A percentile compares a stretch with the other conserved stretches of the same genome.
These are phyloP conservation scores for Termitomyces sp. DNA, from an alignment of 768 basidiomycete genomes.

Conservation along the genomic window DNA sequence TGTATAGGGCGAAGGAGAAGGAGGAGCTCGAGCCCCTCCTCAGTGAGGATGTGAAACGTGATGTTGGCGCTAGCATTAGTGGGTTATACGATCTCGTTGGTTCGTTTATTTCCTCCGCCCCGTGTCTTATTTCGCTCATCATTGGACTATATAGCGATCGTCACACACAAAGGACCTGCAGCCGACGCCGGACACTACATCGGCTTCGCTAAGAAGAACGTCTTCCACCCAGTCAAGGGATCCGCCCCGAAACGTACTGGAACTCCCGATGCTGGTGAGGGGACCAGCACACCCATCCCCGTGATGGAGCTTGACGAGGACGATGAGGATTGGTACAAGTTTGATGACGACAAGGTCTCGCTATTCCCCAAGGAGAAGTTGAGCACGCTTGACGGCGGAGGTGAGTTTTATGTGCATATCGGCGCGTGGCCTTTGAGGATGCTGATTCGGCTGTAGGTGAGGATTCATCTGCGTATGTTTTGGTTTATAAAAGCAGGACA, in stretches of 20 bases:
- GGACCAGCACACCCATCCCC: conserved; percentile 10
- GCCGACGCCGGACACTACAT: conserved; percentile 98
- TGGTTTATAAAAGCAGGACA: conserved; percentile 71
- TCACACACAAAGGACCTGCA: conserved; percentile 94
- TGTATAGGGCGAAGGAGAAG: conserved; percentile 59
- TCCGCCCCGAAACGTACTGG: conserved; percentile 14
- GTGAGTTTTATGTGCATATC: conserved; percentile 18
- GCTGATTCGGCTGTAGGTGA: conserved; percentile 37
- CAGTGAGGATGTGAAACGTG: conserved; percentile 53
- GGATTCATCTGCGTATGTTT: conserved; percentile 84
- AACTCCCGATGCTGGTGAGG: conserved; percentile 11
- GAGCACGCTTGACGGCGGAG: conserved; percentile 82
- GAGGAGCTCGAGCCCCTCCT: conserved; percentile 61
- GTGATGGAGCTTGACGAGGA: conserved; percentile 44
- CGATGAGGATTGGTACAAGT: conserved; percentile 91
- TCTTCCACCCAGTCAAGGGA: conserved; percentile 42
- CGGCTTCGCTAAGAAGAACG: conserved; percentile 79
- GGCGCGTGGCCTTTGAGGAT: not conserved
- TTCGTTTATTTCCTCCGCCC: conserved; percentile 18
- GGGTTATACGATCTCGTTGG: conserved; percentile 91
- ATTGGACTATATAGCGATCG: conserved; percentile 56
- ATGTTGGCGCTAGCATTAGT: conserved; percentile 68
- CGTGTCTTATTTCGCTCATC: not conserved
- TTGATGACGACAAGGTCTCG: conserved; percentile 93
- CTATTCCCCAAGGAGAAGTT: conserved; percentile 83